Conservation (phyloP, 2,329 filamentous ascomycete genomes). For the Chaetomiaceae sp. region DNA sequence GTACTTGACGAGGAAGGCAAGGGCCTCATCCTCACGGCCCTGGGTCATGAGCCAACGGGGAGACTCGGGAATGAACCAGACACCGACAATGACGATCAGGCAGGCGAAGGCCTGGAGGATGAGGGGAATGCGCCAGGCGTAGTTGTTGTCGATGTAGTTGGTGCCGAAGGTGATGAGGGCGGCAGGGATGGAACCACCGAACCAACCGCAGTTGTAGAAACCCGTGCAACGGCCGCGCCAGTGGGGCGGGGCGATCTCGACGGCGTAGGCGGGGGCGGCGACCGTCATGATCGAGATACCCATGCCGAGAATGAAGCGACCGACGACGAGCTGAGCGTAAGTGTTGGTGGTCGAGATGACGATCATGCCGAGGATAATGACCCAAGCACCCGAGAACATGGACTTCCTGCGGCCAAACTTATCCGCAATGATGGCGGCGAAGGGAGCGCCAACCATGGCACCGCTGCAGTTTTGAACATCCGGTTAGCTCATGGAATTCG, state of each 20-base stretch:
- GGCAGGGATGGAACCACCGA: slow-evolving; percentile 47
- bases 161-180: slow-evolving; percentile 45
- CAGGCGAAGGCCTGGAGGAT: slow-evolving; percentile 44
- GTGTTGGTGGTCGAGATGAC: slow-evolving; percentile 36
- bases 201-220: slow-evolving; percentile 52
- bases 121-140: slow-evolving; percentile 46
- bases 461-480: slow-evolving; percentile 32
- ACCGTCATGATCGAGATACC: slow-evolving; percentile 46
- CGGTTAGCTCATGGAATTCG: not conserved
- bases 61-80: slow-evolving; percentile 39
- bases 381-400: slow-evolving; percentile 41
- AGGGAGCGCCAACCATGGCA: slow-evolving; percentile 36
- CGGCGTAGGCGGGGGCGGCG: slow-evolving; percentile 43
- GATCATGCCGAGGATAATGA: slow-evolving; percentile 43
- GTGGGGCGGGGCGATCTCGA: slow-evolving; percentile 45
- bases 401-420: slow-evolving; percentile 39
- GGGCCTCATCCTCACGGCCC: slow-evolving; percentile 36
- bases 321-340: slow-evolving; percentile 40
- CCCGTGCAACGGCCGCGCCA: slow-evolving; percentile 46
- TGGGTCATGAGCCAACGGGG: slow-evolving; percentile 41
- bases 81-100: slow-evolving; percentile 34
- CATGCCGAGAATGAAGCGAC: slow-evolving; percentile 43
- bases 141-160: slow-evolving; percentile 41
- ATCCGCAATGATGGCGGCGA: slow-evolving; percentile 43
- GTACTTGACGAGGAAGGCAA: slow-evolving; percentile 39